phyloP scores from a whole-genome alignment of 306 rosid genomes.

The Prunus mira region DNA sequence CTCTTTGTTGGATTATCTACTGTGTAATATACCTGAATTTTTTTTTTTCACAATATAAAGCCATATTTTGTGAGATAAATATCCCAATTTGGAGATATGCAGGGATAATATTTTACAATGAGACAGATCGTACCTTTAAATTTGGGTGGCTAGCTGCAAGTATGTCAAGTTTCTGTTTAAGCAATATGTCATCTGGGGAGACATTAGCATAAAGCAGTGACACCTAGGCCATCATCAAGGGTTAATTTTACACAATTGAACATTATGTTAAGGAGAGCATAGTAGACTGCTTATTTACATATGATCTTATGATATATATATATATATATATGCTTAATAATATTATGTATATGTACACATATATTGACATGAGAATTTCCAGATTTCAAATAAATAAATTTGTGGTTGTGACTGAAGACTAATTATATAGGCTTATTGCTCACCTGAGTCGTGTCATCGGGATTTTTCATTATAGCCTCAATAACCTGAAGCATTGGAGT shows the following conservation, averaged over 20 bases:
- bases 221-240: constrained; percentile 52
- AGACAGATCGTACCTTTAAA: constrained; percentile 56
- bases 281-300: background rate
- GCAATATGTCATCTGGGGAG: constrained; percentile 93
- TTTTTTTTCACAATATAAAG: background rate
- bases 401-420: background rate
- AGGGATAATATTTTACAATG: background rate
- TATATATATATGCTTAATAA: background rate
- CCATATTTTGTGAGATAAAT: background rate
- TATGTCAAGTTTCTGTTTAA: constrained; percentile 85
- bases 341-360: background rate
- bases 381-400: background rate
- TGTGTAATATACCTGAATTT: constrained; percentile 67
- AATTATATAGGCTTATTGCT: constrained; percentile 25
- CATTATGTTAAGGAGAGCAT: background rate
- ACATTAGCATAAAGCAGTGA: constrained; percentile 81
- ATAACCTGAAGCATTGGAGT: constrained; percentile 98
- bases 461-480: constrained; percentile 91
- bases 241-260: constrained; percentile 11
- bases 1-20: constrained; percentile 78
- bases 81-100: constrained; percentile 14
- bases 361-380: background rate
- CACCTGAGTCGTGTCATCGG: constrained; percentile 90
- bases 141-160: constrained; percentile 86
- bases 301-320: background rate